Base-by-base conservation (phyloP, 331 rosid species). In the Prunus yedoensis region DNA sequence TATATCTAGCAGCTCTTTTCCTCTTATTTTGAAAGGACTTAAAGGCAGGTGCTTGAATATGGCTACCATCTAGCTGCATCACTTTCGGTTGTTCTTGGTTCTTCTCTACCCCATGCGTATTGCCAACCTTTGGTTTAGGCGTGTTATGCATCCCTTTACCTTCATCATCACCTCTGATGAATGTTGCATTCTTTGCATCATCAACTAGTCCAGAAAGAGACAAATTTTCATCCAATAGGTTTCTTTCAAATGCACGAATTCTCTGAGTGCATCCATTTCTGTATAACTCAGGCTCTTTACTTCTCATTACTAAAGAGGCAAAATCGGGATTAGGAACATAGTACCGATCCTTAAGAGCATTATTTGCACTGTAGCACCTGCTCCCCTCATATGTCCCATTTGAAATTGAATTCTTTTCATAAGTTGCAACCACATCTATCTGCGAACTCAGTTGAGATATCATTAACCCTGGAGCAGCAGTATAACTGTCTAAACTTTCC, bases 231-330 rank as follows among this genome's bases (percentile, higher is more conserved):
- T 85, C 83, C 45, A 80, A 47, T 74, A 84, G 49, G 27, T 73
- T 88, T 50, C 91, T 86, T 78, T 89, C 96, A 41, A 86, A 90
- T 35, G 97, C 94, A 75, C 79, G 86, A 57, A 87, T 86, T 81
- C 97, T 89, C 66, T 90, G 97, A 45, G 94, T 86, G 78, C 89
- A 87, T 79, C 97, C 97, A 77, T 93, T 90, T 85, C 82, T 85
- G 80, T 80, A 85, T n/a, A 83, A 85, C 73, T 89, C 93, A 45
- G 88, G 84, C 28, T 88, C 84, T 74, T 90, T 83, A 74, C 79
- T 81, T 81, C 87, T 88, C 85, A 75, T 81, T 68, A 83, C 70
- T 80, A 92, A 35, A 47, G 94, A 84, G 69, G 91, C 54, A 65
- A 90, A 78, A 41, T 84, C 87, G 56, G 91, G 68, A 54, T 80